These are phyloP conservation scores for Diophrys appendiculata DNA, from an alignment of 73 alveolate genomes.

Conservation along the genomic window DNA sequence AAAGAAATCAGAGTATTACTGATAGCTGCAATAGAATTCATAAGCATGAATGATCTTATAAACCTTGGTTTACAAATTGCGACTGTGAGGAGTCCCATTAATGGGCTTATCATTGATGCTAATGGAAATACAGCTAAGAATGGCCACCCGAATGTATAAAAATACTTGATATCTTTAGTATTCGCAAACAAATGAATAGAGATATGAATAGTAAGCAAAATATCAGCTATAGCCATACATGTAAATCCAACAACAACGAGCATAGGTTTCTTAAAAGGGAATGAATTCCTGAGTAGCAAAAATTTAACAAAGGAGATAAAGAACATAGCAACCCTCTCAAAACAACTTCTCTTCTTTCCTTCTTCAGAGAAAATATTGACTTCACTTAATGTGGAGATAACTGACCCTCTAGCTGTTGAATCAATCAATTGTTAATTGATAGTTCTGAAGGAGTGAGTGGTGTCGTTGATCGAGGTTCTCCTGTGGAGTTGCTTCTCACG, in stretches of 20 bases:
- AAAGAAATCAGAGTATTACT: background rate
- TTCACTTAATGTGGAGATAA: background rate
- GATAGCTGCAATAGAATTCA: background rate
- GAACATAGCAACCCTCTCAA: slow-evolving; percentile 2
- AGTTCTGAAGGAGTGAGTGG: no score
- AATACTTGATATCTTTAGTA: background rate
- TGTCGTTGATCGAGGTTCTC: no score
- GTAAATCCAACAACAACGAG: no score
- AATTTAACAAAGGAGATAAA: background rate
- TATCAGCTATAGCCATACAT: background rate
- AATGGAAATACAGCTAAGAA: slow-evolving; percentile 3
- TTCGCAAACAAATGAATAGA: background rate
- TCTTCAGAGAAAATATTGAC: slow-evolving; percentile 3
- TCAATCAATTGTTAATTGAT: no score
- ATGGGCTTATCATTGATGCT: background rate
- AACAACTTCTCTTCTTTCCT: slow-evolving; percentile 21
- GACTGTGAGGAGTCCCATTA: background rate
- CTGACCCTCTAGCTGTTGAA: slow-evolving; percentile 15
- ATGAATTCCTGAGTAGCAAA: background rate
- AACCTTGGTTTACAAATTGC: slow-evolving; percentile 8
- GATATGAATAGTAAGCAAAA: slow-evolving; percentile 19
- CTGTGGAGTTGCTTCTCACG: no score
- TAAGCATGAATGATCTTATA: background rate
- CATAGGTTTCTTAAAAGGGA: slow-evolving; percentile 19
- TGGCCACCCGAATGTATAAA: background rate